These are phyloP conservation scores for Dissoconium aciculare DNA, from an alignment of 2,329 filamentous ascomycete species.

Conservation along the genomic window DNA sequence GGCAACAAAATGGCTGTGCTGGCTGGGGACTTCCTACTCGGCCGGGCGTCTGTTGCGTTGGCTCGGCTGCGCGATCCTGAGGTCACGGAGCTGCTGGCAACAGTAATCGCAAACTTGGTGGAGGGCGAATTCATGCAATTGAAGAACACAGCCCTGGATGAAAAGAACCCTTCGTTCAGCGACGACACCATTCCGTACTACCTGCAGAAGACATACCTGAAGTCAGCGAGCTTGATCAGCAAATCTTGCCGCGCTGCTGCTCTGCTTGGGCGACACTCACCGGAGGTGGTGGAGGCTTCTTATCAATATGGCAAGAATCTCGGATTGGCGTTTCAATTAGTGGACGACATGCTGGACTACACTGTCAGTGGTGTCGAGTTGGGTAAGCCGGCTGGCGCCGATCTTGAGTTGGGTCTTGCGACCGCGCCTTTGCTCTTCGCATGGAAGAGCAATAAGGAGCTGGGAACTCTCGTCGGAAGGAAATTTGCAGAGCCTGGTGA, in stretches of 20 bases:
- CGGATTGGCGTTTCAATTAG: conserved; percentile 87
- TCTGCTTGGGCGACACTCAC: conserved; percentile 62
- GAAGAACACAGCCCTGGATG: conserved; percentile 85
- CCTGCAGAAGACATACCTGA: conserved; percentile 94
- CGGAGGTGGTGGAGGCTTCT: conserved; percentile 71
- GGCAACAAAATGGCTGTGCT: conserved; percentile 99
- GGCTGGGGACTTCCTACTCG: conserved; percentile 90
- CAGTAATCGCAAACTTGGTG: conserved; percentile 92
- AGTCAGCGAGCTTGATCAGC: conserved; percentile 87
- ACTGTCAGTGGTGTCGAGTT: conserved; percentile 71
- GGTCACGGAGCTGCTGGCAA: conserved; percentile 85
- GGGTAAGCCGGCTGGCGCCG: conserved; percentile 88
- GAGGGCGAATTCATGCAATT: conserved; percentile 99
- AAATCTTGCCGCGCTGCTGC: conserved; percentile 89
- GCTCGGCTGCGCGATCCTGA: conserved; percentile 83
- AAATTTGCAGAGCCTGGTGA: conserved; percentile 79
- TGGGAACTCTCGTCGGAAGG: conserved; percentile 77
- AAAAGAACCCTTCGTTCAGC: conserved; percentile 68
- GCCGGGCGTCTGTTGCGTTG: conserved; percentile 81
- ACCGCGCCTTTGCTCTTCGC: conserved; percentile 91
- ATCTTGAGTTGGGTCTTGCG: conserved; percentile 81
- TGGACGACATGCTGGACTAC: conserved; percentile 97
- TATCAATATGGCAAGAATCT: conserved; percentile 89
- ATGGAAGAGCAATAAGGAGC: conserved; percentile 64
- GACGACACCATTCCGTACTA: conserved; percentile 88